A percentile compares a stretch with the other conserved stretches of the same genome.
Evolutionary conservation across 2,329 filamentous ascomycete species (phyloP).

Genomic region (Teratosphaeria pseudoeucalypti): DNA sequence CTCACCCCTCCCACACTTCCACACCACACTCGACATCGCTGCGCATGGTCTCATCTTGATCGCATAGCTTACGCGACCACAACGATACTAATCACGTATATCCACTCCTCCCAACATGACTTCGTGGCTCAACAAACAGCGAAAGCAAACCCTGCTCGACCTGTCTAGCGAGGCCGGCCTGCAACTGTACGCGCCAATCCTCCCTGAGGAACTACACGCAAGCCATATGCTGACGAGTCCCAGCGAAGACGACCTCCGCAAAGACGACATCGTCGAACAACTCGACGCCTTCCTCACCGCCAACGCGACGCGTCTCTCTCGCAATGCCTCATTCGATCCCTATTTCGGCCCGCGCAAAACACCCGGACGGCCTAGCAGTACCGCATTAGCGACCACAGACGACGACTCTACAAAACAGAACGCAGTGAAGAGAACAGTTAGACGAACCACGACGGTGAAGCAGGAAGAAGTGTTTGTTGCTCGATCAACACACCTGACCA

Average conservation of each 20-base stretch:
- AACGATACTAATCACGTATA: constrained; percentile 12
- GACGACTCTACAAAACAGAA: constrained; percentile 20
- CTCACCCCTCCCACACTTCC: not conserved
- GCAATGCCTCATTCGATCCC: constrained; percentile 55
- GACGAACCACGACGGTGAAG: constrained; percentile 26
- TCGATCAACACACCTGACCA: not conserved
- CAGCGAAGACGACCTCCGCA: constrained; percentile 52
- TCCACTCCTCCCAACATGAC: constrained; percentile 2
- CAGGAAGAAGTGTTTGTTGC: constrained; percentile 23
- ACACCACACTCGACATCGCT: not conserved
- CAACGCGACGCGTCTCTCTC: constrained; percentile 55
- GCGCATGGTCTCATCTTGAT: constrained; percentile 22
- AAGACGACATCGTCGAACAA: constrained; percentile 65
- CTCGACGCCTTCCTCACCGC: constrained; percentile 64
- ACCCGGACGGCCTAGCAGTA: constrained; percentile 28
- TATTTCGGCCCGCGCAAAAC: constrained; percentile 62
- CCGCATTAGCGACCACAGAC: constrained; percentile 16
- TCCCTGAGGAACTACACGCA: constrained; percentile 39
- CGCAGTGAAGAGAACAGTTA: constrained; percentile 11
- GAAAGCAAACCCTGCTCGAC: constrained; percentile 21
- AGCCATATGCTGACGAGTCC: not conserved
- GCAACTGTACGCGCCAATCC: constrained; percentile 12
- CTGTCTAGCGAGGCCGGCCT: constrained; percentile 21
- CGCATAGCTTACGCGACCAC: constrained; percentile 41
- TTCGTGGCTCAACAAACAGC: constrained; percentile 22